These are phyloP conservation scores for Penicillium egyptiacum DNA, from an alignment of 495 filamentous ascomycete genomes.

Conservation along the genomic window DNA sequence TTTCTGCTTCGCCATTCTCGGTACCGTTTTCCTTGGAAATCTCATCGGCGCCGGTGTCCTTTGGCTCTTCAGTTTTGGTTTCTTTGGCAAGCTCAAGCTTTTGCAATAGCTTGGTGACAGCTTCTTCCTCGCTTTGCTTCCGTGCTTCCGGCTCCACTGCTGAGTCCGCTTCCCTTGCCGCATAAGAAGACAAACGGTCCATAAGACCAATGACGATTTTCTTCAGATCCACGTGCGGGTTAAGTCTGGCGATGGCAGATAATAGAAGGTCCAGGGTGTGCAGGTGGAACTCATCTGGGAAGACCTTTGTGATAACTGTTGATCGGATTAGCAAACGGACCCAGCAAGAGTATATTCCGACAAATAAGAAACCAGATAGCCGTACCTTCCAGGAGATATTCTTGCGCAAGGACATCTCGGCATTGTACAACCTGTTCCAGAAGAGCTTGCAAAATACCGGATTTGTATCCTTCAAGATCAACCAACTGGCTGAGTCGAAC, in stretches of 20 bases:
- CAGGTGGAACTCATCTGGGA: slow-evolving; percentile 96
- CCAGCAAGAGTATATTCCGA: neutral
- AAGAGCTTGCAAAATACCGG: slow-evolving; percentile 82
- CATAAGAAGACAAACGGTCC: slow-evolving; percentile 92
- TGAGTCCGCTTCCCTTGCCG: slow-evolving; percentile 81
- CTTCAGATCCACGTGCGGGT: slow-evolving; percentile 95
- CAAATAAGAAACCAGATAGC: neutral
- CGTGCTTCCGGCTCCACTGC: slow-evolving; percentile 70
- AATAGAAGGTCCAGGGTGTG: slow-evolving; percentile 94
- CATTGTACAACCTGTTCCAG: slow-evolving; percentile 98
- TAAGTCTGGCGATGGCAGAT: slow-evolving; percentile 83
- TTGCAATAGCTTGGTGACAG: slow-evolving; percentile 71
- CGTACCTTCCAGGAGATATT: slow-evolving; percentile 88
- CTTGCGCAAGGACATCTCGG: slow-evolving; percentile 92
- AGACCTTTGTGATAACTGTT: slow-evolving; percentile 94
- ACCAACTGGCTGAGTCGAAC: slow-evolving; percentile 94
- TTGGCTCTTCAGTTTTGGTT: slow-evolving; percentile 40
- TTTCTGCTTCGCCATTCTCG: slow-evolving; percentile 40
- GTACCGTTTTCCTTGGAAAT: slow-evolving; percentile 43
- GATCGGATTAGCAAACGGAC: slow-evolving; percentile 23
- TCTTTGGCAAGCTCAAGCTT: slow-evolving; percentile 72
- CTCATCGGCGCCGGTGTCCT: slow-evolving; percentile 32
- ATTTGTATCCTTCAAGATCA: slow-evolving; percentile 89
- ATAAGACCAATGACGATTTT: slow-evolving; percentile 97
- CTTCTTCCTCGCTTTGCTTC: slow-evolving; percentile 78